Evolutionary conservation across 495 filamentous ascomycete species (phyloP), one percentile per base, ranked within the genome.

Genomic region (Aspergillus indologenus): DNA sequence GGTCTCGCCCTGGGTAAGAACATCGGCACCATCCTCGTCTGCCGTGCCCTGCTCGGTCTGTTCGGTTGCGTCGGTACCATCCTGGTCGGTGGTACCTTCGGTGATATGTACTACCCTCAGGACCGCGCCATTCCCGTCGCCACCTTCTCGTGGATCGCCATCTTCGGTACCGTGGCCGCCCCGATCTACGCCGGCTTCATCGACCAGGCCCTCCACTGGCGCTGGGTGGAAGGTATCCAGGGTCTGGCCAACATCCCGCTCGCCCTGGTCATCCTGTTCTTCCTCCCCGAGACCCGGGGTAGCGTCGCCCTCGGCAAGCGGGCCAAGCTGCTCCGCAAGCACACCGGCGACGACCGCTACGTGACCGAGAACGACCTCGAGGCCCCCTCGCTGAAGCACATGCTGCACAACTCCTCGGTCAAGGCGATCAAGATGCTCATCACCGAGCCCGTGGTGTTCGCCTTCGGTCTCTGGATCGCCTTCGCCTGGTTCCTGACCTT

Each of bases 161-260:
- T 91, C 61, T 79, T 90, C 34, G 88, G 87, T 22, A 88, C 88
- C 50, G 88, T 87, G n/a, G 79, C 75, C 45, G 77, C 83, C 70
- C 88, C 88, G 7, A 81, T 92, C 18, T 78, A 90, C 45, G 88
- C 89, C 64, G 90, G 90, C 44, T 90, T 86, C 71, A 74, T 92
- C 21, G 79, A 82, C 31, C 83, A 89, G 58, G 79, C 81, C 12
- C 72, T 78, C 1, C 88, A 87, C 60, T 93, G 90, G 90, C 76
- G 88, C 57, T 93, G 89, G 89, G 74, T 92, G 5, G 90, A 91
- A 71, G 90, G 88, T 81, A 84, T 91, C 60, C 87, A 90, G 59
- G 78, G 90, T 9, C 87, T 91, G 53, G 68, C 88, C 83, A 56
- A 89, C 81, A 48, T 85, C 85, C 65, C 84, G 83, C 56, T 81